Conservation (phyloP, 2,329 filamentous ascomycete genomes). For the Geoglossum cookeanum region DNA sequence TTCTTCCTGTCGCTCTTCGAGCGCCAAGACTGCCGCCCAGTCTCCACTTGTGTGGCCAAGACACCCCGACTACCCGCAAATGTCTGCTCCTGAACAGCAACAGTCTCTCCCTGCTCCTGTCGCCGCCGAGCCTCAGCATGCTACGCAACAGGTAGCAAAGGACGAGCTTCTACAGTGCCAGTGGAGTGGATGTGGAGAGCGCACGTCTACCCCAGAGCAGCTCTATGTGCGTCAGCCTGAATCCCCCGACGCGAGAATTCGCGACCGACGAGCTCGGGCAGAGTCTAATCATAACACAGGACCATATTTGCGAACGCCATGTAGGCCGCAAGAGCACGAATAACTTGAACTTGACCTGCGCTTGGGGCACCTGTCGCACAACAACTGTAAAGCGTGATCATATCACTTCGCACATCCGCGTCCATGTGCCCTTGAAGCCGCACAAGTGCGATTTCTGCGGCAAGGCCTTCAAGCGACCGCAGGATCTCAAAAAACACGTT, state of each 20-base stretch:
- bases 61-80: neutral
- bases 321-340: constrained; percentile 98
- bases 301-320: constrained; percentile 95
- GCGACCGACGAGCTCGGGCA: neutral
- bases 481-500: constrained; percentile 98
- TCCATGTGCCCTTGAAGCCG: constrained; percentile 96
- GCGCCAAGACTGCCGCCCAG: neutral
- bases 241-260: neutral
- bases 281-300: constrained; percentile 31
- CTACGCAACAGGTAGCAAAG: neutral
- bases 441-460: constrained; percentile 98
- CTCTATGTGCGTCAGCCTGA: constrained; percentile 36
- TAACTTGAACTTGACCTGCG: constrained; percentile 91
- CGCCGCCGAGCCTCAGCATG: neutral
- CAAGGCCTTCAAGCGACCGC: constrained; percentile 96
- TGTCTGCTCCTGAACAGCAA: neutral
- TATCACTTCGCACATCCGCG: constrained; percentile 96
- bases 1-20: neutral
- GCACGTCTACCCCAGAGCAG: constrained; percentile 35
- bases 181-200: constrained; percentile 43
- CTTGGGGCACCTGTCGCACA: constrained; percentile 90
- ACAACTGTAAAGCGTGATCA: constrained; percentile 98
- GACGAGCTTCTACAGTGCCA: constrained; percentile 31
- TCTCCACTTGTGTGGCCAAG: neutral
- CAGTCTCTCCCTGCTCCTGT: neutral